phyloP scores from a whole-genome alignment of 345 rosid species.

The Excoecaria agallocha region DNA sequence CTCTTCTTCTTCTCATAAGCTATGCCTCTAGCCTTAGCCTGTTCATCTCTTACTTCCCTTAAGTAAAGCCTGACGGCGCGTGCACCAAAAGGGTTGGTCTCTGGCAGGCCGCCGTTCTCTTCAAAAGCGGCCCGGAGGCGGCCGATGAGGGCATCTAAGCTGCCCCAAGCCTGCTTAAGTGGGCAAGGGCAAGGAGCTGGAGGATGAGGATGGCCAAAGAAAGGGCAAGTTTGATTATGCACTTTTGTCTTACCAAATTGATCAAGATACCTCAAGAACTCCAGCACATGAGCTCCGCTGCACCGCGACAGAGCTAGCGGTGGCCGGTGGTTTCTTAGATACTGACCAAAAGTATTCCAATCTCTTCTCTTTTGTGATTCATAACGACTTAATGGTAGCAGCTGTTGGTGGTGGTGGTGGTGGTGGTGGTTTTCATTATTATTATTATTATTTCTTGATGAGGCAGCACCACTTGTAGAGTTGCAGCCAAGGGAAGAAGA shows the following conservation, averaged over 20 bases:
- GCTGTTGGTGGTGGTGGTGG: constrained; percentile 29
- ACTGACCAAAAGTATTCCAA: constrained; percentile 96
- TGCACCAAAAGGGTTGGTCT: constrained; percentile 90
- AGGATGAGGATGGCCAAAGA: constrained; percentile 89
- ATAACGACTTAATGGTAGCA: constrained; percentile 65
- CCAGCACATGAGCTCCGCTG: constrained; percentile 95
- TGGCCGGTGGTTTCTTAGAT: constrained; percentile 88
- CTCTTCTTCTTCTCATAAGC: constrained; percentile 87
- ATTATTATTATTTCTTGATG: constrained; percentile 11
- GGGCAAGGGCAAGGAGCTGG: constrained; percentile 99
- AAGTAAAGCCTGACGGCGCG: constrained; percentile 90
- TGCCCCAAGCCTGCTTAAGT: constrained; percentile 98
- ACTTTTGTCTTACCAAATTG: constrained; percentile 95
- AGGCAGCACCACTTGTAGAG: constrained; percentile 7
- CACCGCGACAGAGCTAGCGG: constrained; percentile 80
- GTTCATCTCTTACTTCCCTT: constrained; percentile 83
- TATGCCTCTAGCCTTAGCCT: constrained; percentile 87
- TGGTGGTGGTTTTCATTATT: too few relatives aligned
- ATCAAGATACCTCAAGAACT: constrained; percentile 85
- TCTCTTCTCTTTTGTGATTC: constrained; percentile 94
- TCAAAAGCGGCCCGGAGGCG: constrained; percentile 94
- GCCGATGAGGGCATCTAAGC: constrained; percentile 91
- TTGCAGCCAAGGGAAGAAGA: not conserved
- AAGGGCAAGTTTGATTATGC: constrained; percentile 75
- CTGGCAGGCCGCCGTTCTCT: constrained; percentile 89